Base-by-base conservation (phyloP, 1,139 yeast genomes). In the Blastobotrys aristatus region DNA sequence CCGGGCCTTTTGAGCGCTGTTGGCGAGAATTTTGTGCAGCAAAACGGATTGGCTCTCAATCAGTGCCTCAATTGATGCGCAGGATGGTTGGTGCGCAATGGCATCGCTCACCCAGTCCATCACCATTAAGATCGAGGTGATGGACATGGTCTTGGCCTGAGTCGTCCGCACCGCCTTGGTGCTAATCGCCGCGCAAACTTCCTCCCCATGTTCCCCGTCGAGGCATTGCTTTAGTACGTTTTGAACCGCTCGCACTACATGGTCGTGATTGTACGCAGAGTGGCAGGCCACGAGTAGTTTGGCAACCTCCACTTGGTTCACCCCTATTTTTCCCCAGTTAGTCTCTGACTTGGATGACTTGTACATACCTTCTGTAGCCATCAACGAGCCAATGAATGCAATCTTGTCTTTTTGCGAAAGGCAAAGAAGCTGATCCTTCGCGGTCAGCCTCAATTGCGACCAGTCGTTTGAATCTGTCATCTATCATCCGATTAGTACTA, bases 111-210 rank as follows among this genome's bases (percentile, higher is more conserved):
- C 64, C 89, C 90, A 84, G 29, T 72, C 70, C 40, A 83, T 68
- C 16, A 83, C 66, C 3, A 82, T 73, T 59, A 79, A 66, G 50
- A 78, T 67, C 60, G 79, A 85, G 4, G 79, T 67, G 3, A 73
- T 61, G 2, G 90, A 84, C 36, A 77, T 47, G 22, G 30, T 49
- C 46, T 36, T 51, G 45, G 40, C 48, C 49, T 36, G 50, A 27
- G 43, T 34, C 24, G 37, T 44, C 27, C 30, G 36, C 14, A 30
- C 17, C n/a, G 44, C 40, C 48, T 59, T 34, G 55, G 62, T 52
- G 55, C 59, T 32, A 54, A 53, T 50, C 21, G 82, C 76, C 44
- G 67, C 66, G 50, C 77, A 66, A 46, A 75, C 59, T 13, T 49
- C 43, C 18, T 58, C 45, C 21, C 59, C 34, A 14, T 47, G 50